Evolutionary conservation across 2,329 filamentous ascomycete species (phyloP).

Genomic region (Venturia effusa): DNA sequence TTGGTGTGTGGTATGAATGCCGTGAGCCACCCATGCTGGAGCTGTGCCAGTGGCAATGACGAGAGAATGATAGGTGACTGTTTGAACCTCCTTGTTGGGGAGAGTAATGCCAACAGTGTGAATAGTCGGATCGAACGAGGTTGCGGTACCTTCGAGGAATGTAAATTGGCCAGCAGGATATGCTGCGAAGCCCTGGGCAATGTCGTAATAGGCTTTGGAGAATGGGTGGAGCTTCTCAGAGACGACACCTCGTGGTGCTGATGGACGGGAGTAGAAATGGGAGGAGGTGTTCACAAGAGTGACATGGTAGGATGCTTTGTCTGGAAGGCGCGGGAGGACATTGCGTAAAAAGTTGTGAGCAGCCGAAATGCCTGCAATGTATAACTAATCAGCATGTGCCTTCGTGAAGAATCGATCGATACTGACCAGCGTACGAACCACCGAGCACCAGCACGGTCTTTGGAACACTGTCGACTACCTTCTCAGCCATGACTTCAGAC

Average conservation of each 20-base stretch:
- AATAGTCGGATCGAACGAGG: slow-evolving; percentile 31
- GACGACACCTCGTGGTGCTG: slow-evolving; percentile 41
- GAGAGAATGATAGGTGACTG: slow-evolving; percentile 41
- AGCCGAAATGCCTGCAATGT: slow-evolving; percentile 8
- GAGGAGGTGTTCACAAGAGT: slow-evolving; percentile 43
- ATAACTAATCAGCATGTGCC: not conserved
- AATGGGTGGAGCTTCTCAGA: slow-evolving; percentile 36
- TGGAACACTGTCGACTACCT: not conserved
- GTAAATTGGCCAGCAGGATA: slow-evolving; percentile 38
- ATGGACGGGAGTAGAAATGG: slow-evolving; percentile 43
- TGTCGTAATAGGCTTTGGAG: slow-evolving; percentile 39
- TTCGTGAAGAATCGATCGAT: not conserved
- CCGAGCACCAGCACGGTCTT: slow-evolving; percentile 13
- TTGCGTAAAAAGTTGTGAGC: slow-evolving; percentile 27
- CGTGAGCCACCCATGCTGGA: slow-evolving; percentile 34
- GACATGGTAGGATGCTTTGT: slow-evolving; percentile 36
- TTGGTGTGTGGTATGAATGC: slow-evolving; percentile 26
- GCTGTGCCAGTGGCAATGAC: slow-evolving; percentile 45
- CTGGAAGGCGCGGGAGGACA: slow-evolving; percentile 22
- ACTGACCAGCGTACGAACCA: slow-evolving; percentile 10
- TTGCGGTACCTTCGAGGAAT: slow-evolving; percentile 41
- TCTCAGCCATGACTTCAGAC: slow-evolving; percentile 5
- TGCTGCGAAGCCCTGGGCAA: slow-evolving; percentile 38
- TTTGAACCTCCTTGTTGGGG: slow-evolving; percentile 20
- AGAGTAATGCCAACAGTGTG: slow-evolving; percentile 35